phyloP scores from a whole-genome alignment of 2,329 filamentous ascomycete genomes.

The Pestalotiopsis sp. region DNA sequence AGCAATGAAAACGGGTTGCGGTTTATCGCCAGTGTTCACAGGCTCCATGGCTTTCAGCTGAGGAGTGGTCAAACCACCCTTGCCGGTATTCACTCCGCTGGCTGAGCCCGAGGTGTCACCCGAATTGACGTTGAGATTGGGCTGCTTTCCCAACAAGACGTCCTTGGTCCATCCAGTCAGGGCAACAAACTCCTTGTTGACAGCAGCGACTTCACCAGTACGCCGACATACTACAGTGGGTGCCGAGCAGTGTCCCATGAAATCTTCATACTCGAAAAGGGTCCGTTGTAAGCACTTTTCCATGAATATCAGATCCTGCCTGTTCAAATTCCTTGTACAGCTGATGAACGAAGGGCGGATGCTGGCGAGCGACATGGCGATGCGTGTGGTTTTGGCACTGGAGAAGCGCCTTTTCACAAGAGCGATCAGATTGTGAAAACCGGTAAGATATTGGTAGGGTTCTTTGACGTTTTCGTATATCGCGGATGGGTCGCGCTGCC shows the following conservation, averaged over 20 bases:
- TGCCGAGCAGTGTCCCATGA: constrained; percentile 84
- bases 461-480: constrained; percentile 90
- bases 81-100: constrained; percentile 42
- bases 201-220: constrained; percentile 91
- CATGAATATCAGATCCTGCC: constrained; percentile 93
- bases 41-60: constrained; percentile 48
- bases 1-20: constrained; percentile 84
- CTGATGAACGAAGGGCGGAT: constrained; percentile 94
- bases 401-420: constrained; percentile 80
- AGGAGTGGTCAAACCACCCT: constrained; percentile 53
- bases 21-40: constrained; percentile 48
- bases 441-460: constrained; percentile 87
- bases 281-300: constrained; percentile 96
- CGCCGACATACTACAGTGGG: constrained; percentile 90
- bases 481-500: constrained; percentile 73
- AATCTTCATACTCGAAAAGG: constrained; percentile 90
- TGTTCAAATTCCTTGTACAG: constrained; percentile 84
- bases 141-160: constrained; percentile 82
- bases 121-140: constrained; percentile 85
- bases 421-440: constrained; percentile 86
- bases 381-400: constrained; percentile 74
- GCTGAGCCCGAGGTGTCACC: constrained; percentile 52
- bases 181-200: constrained; percentile 96
- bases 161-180: constrained; percentile 94
- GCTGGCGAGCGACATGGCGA: constrained; percentile 84